Evolutionary conservation across 106 monocot species (phyloP).

Genomic region (Dendrobium officinale): DNA sequence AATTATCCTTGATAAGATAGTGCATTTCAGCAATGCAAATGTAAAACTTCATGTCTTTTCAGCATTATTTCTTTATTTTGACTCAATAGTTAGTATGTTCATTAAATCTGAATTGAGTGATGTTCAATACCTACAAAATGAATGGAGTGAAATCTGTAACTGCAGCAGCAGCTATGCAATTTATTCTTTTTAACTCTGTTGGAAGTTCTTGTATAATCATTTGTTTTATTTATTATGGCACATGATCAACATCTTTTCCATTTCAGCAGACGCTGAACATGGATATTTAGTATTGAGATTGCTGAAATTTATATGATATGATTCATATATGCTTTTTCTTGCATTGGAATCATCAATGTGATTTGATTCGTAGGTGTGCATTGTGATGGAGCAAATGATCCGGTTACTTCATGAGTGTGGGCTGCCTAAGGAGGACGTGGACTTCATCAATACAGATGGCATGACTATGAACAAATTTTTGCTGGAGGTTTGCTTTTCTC

Average conservation of each 20-base stretch:
- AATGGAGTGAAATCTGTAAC: background rate
- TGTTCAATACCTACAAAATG: background rate
- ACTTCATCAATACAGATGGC: slow-evolving; percentile 92
- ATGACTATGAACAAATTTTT: slow-evolving; percentile 81
- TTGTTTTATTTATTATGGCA: background rate
- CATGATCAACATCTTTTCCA: background rate
- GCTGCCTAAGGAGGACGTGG: slow-evolving; percentile 71
- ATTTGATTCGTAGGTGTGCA: slow-evolving; percentile 57
- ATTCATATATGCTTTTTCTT: background rate
- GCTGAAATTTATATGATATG: background rate
- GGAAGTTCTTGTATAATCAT: background rate
- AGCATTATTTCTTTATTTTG: background rate
- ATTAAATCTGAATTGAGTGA: background rate
- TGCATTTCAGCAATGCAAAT: background rate
- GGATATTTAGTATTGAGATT: background rate
- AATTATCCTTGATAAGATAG: background rate
- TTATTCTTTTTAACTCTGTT: background rate
- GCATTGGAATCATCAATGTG: background rate
- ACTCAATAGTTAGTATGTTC: background rate
- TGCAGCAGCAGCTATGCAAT: background rate
- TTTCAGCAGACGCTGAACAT: background rate
- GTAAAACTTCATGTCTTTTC: background rate
- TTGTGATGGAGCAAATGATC: slow-evolving; percentile 99
- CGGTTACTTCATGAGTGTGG: slow-evolving; percentile 85
- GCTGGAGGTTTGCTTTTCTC: slow-evolving; percentile 47